These are phyloP conservation scores for Ganoderma meredithae DNA, from an alignment of 1,284 basidiomycete species.

Conservation along the genomic window DNA sequence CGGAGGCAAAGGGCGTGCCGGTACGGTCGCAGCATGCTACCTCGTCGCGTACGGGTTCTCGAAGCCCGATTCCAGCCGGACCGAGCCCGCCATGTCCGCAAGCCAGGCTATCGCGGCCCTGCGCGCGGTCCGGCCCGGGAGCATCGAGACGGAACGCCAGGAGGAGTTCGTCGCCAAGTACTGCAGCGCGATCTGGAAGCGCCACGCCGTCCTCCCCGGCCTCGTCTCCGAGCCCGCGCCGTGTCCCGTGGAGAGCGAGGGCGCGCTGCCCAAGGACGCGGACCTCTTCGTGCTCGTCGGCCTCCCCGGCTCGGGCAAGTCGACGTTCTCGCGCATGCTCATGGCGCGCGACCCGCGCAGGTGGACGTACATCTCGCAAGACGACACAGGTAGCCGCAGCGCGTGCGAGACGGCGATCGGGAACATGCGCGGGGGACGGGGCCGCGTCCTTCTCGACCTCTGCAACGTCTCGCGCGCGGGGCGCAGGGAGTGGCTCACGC, in stretches of 20 bases:
- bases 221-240: conserved; percentile 56
- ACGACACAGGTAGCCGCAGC: conserved; percentile 58
- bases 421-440: conserved; percentile 41
- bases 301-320: conserved; percentile 68
- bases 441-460: conserved; percentile 57
- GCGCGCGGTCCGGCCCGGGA: conserved; percentile 59
- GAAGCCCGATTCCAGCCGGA: conserved; percentile 44
- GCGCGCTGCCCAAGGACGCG: conserved; percentile 41
- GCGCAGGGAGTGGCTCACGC: conserved; percentile 55
- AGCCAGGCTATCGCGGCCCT: conserved; percentile 54
- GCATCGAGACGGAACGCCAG: conserved; percentile 62
- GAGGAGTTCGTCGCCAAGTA: conserved; percentile 62
- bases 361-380: conserved; percentile 60
- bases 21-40: conserved; percentile 67
- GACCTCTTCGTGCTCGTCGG: conserved; percentile 64
- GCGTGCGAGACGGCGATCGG: conserved; percentile 60
- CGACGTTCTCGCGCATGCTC: conserved; percentile 58
- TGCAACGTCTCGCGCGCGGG: conserved; percentile 60
- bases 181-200: conserved; percentile 67
- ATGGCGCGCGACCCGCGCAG: conserved; percentile 50
- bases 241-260: conserved; percentile 53
- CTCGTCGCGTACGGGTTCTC: conserved; percentile 62
- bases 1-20: conserved; percentile 68
- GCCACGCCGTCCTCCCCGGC: conserved; percentile 55
- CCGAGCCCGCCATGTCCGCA: conserved; percentile 57